phyloP scores from a whole-genome alignment of 2,329 filamentous ascomycete genomes.

The Metarhizium robertsii region DNA sequence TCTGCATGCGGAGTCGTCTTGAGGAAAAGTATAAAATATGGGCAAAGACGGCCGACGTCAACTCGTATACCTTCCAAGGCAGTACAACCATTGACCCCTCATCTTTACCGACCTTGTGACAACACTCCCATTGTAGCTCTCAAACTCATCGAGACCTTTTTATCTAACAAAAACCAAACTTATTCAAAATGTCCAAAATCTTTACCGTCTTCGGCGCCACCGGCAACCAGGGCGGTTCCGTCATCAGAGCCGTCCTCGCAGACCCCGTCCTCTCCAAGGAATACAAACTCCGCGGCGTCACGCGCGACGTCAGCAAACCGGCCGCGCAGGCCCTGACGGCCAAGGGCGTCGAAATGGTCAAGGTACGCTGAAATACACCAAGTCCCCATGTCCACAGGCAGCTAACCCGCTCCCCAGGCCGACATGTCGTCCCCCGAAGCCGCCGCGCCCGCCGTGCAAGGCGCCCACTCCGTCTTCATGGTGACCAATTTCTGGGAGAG shows the following conservation, averaged over 20 bases:
- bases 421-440: conserved; percentile 28
- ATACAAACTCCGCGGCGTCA: conserved; percentile 37
- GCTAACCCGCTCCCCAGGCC: conserved; percentile 17
- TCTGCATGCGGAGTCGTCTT: not conserved
- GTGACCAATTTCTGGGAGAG: conserved; percentile 30
- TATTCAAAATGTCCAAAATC: conserved; percentile 24
- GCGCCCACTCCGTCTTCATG: conserved; percentile 32
- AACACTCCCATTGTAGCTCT: too few relatives aligned
- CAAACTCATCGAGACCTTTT: not conserved
- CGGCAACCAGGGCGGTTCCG: conserved; percentile 39
- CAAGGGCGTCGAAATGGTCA: conserved; percentile 33
- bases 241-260: conserved; percentile 33
- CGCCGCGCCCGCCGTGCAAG: conserved; percentile 27
- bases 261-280: conserved; percentile 34
- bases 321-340: conserved; percentile 27
- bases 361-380: conserved; percentile 13
- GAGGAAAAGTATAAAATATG: not conserved
- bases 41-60: too few relatives aligned
- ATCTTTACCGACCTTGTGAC: too few relatives aligned
- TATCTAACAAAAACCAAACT: not conserved
- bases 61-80: too few relatives aligned
- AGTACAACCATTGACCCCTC: too few relatives aligned
- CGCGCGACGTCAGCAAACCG: conserved; percentile 32
- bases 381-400: not conserved
- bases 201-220: conserved; percentile 38